Base-by-base conservation (phyloP, 2,329 filamentous ascomycete genomes). In the Apiospora kogelbergensis region DNA sequence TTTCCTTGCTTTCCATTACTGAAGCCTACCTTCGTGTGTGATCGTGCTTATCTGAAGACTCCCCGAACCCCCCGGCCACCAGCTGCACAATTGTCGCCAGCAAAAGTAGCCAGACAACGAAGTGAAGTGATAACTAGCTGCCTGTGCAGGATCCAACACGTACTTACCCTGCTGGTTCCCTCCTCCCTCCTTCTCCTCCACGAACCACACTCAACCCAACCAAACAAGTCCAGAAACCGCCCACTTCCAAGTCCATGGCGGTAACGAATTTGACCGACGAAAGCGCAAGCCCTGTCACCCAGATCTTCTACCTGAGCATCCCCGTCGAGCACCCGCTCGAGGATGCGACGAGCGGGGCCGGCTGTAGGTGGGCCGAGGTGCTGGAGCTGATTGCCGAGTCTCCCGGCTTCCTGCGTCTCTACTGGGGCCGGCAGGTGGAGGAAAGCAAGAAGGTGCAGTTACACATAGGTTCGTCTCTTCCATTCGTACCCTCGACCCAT, bases 261-360 rank as follows among this genome's bases (percentile, higher is more conserved):
- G 53, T 30, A 11, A 37, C 30, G 17, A 60, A 17, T 11, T 60
- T 20, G 53, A n/a, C 46, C 42, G 46, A 53, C 17, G 53, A 60
- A 60, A 30, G 7, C 53, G 17, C 30, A n/a, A 42, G 44, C 20
- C 44, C 26, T 42, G 65, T 66, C 65, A 66, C 65, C 65, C 65
- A 66, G 30, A 66, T 66, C 44, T 53, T 66, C 44, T 46, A 66
- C 65, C 13, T 66, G 13, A 53, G 33, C 24, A 53, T 66, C n/a
- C 65, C 65, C 17, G n/a, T 48, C 65, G 65, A 66, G 33, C 65
- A 66, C 65, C 42, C 33, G n/a, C 65, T 66, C 17, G 44, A 66
- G 26, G 65, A 66, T 37, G 42, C 65, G 30, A 46, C 44, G 26
- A 46, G 42, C 65, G 24, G 30, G 42, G 65, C 65, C 42, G 44